Base-by-base conservation (phyloP, 2,329 filamentous ascomycete genomes). In the Paradendryphiella salina region DNA sequence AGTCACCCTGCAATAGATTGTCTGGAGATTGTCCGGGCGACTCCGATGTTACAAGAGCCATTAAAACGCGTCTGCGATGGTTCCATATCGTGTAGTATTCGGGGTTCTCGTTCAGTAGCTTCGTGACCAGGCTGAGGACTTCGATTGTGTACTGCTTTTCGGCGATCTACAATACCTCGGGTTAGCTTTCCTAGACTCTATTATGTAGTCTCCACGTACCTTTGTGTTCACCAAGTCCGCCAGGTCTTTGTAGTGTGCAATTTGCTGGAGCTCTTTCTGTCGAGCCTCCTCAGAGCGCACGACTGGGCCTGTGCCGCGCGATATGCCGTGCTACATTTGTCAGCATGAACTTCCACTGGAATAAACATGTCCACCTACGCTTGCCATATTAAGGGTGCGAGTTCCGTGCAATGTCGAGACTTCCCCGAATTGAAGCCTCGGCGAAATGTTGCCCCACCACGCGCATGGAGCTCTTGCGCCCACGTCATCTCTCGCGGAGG, bases 11-110 rank as follows among this genome's bases (percentile, higher is more conserved):
- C 54, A 97, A 80, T 26, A 87, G 69, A 2, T 84, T 76, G 34
- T 77, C 71, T 23, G 76, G 69, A 35, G 70, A 63, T 54, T 73
- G 54, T 34, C 32, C 14, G 14, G 46, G 38, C 3, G 46, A 29
- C 18, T 56, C 53, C 15, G 56, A 46, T 68, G 65, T 76, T 70
- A 89, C 78, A 42, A 85, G 80, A 62, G 85, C 78, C 69, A 85
- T 80, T 67, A 91, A 76, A 59, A 85, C 83, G 57, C 85, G 80
- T 63, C 94, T 87, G 69, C 94, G 87, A 76, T 87, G 83, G 80
- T 95, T 95, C 90, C 90, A 95, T 81, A 90, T 82, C 49, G 90
- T 93, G 76, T 94, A 94, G 78, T 92, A 92, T 74, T 95, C 90
- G 20, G 90, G 90, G 72, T 95, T 95, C 64, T 86, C 82, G 38